Evolutionary conservation across 768 basidiomycete genomes (phyloP).

Genomic region (Sarcodon sp.): DNA sequence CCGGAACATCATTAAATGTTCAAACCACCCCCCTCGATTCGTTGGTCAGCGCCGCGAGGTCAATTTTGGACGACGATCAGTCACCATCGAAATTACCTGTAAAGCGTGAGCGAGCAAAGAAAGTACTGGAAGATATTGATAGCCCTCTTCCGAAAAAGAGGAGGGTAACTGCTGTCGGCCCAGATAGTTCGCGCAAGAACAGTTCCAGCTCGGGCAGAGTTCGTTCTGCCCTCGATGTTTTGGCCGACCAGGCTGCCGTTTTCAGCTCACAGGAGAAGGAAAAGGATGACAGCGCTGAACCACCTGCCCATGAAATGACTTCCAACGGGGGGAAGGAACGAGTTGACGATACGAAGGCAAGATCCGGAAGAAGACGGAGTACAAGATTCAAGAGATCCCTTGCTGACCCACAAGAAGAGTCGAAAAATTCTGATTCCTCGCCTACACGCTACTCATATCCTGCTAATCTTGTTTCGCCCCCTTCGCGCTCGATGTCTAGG

Average conservation of each 20-base stretch:
- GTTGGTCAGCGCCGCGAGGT: not conserved
- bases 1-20: not conserved
- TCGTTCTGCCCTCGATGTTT: constrained; percentile 43
- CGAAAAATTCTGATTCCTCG: too few relatives aligned
- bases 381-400: too few relatives aligned
- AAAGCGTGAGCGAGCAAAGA: not conserved
- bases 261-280: too few relatives aligned
- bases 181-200: not conserved
- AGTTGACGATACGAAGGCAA: too few relatives aligned
- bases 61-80: not conserved
- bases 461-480: too few relatives aligned
- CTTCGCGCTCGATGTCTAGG: too few relatives aligned
- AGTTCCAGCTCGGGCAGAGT: not conserved
- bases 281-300: too few relatives aligned
- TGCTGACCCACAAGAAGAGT: too few relatives aligned
- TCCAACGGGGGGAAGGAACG: too few relatives aligned
- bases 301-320: too few relatives aligned
- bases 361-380: too few relatives aligned
- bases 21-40: not conserved
- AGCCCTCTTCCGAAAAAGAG: not conserved
- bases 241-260: constrained; percentile 57
- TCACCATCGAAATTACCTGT: not conserved
- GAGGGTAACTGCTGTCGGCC: not conserved
- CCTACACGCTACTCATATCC: too few relatives aligned
- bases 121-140: not conserved